Evolutionary conservation across 495 filamentous ascomycete genomes (phyloP).

Genomic region (Hypoxylon trugodes): DNA sequence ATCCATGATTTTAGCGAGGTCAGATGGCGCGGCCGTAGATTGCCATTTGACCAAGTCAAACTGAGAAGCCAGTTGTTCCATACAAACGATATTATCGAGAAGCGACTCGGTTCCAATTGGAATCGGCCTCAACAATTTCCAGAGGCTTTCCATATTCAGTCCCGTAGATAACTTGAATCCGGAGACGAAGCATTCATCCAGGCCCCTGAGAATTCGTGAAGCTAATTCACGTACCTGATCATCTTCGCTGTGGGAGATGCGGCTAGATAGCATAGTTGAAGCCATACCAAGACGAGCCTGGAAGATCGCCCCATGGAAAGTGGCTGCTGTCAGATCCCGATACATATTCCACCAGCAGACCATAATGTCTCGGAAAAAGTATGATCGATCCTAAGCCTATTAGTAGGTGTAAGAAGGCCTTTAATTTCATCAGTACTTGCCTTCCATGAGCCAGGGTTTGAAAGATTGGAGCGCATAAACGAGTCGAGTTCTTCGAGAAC

Average conservation of each 20-base stretch:
- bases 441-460: conserved; percentile 40
- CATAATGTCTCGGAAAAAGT: conserved; percentile 48
- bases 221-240: conserved; percentile 41
- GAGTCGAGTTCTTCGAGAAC: conserved; percentile 45
- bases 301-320: conserved; percentile 63
- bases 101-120: conserved; percentile 50
- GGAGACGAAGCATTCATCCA: conserved; percentile 54
- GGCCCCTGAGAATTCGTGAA: conserved; percentile 36
- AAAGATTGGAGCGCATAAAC: conserved; percentile 43
- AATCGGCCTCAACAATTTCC: conserved; percentile 70
- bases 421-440: conserved; percentile 32
- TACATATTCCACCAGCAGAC: conserved; percentile 68
- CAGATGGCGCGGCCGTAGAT: conserved; percentile 51
- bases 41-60: conserved; percentile 74
- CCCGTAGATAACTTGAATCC: conserved; percentile 74
- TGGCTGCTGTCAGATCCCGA: conserved; percentile 47
- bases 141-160: conserved; percentile 84
- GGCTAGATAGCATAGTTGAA: conserved; percentile 42
- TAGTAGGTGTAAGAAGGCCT: conserved; percentile 5
- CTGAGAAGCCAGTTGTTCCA: conserved; percentile 74
- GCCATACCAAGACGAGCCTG: conserved; percentile 59
- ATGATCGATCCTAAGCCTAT: conserved; percentile 38
- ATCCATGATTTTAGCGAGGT: conserved; percentile 56
- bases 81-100: conserved; percentile 63
- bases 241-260: conserved; percentile 30